Conservation (phyloP, 2,329 filamentous ascomycete genomes). For the Colletotrichum sp. region DNA sequence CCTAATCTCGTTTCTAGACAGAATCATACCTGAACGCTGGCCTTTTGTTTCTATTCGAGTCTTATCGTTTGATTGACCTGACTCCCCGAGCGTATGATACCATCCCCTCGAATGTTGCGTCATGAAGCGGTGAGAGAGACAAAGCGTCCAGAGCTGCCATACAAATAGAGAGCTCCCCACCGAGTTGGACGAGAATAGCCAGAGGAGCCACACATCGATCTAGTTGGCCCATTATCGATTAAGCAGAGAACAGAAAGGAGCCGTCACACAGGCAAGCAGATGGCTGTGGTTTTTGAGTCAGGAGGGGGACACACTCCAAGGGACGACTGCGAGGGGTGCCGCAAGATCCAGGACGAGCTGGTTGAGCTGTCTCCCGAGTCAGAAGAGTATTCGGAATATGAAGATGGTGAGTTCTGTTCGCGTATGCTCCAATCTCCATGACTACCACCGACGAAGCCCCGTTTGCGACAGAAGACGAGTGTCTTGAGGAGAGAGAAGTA, state of each 20-base stretch:
- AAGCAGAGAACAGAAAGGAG: background rate
- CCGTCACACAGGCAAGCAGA: background rate
- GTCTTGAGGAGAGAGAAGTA: background rate
- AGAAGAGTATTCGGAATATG: conserved; percentile 8
- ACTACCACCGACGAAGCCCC: background rate
- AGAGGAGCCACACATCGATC: background rate
- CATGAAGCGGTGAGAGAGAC: conserved; percentile 21
- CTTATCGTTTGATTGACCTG: background rate
- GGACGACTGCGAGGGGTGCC: conserved; percentile 17
- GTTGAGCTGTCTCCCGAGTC: conserved; percentile 3
- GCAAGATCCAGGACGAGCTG: conserved; percentile 17
- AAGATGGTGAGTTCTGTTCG: conserved; percentile 7
- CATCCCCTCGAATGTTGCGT: conserved; percentile 20
- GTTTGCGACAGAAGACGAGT: background rate
- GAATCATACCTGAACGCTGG: background rate
- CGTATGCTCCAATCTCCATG: background rate
- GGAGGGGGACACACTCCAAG: background rate
- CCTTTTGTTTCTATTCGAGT: background rate
- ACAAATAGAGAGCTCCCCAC: conserved; percentile 14
- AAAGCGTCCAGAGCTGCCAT: background rate
- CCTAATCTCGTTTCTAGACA: conserved; percentile 2
- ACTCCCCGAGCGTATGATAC: conserved; percentile 16
- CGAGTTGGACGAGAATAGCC: background rate
- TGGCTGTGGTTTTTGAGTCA: background rate
- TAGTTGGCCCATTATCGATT: background rate